These are phyloP conservation scores for Mimosa bimucronata DNA, from an alignment of 306 rosid genomes.

Conservation along the genomic window DNA sequence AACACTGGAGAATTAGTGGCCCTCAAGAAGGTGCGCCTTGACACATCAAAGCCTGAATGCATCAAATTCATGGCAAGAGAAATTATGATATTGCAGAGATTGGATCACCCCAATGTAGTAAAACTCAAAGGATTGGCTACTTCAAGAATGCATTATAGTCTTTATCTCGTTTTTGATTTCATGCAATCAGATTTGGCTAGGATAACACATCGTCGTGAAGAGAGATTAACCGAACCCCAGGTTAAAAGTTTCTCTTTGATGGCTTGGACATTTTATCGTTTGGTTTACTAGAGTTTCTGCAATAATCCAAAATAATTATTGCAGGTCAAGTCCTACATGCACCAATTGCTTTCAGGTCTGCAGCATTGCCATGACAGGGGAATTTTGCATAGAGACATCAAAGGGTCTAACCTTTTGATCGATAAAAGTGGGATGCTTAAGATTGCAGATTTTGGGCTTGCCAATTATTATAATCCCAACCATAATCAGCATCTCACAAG, in stretches of 20 bases:
- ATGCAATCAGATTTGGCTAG: not conserved
- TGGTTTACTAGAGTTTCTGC: not conserved
- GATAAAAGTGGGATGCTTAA: constrained; percentile 8
- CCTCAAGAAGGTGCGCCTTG: constrained; percentile 17
- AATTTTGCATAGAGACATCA: constrained; percentile 6
- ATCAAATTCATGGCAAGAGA: constrained; percentile 9
- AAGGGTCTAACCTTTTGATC: constrained; percentile 1
- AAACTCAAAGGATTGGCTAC: constrained; percentile 10
- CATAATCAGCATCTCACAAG: not conserved
- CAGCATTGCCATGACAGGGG: constrained; percentile 3
- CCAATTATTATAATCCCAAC: not conserved
- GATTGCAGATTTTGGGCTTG: not conserved
- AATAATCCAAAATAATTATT: not conserved
- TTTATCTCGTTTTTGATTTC: not conserved
- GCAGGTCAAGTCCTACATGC: constrained; percentile 14
- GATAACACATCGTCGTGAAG: not conserved
- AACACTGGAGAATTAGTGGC: constrained; percentile 2
- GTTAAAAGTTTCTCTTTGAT: not conserved
- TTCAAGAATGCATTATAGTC: constrained; percentile 17
- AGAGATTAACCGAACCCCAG: not conserved
- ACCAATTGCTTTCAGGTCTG: constrained; percentile 12
- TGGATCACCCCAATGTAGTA: constrained; percentile 7
- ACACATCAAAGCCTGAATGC: constrained; percentile 1
- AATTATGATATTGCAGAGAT: constrained; percentile 1
- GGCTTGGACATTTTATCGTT: not conserved